A percentile compares a stretch with the other conserved stretches of the same genome.
Conservation (phyloP, 495 filamentous ascomycete species). For the Haplographium delicatum region DNA sequence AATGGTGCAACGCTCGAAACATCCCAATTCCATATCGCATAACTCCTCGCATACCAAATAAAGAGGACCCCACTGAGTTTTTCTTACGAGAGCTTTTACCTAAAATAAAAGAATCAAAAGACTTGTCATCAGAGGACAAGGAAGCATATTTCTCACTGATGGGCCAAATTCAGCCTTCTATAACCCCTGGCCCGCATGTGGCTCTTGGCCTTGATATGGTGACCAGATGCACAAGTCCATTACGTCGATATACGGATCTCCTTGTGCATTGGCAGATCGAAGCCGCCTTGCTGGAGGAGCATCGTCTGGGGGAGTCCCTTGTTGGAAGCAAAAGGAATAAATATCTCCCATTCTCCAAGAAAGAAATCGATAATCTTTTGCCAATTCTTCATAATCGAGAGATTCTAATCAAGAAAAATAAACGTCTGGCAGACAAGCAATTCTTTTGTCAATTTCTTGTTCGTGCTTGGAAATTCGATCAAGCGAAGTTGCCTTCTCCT, state of each 20-base stretch:
- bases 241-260: constrained; percentile 79
- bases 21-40: constrained; percentile 78
- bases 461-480: constrained; percentile 69
- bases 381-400: constrained; percentile 47
- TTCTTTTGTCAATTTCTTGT: constrained; percentile 69
- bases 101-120: constrained; percentile 23
- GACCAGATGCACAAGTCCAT: constrained; percentile 75
- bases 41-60: constrained; percentile 55
- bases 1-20: constrained; percentile 66
- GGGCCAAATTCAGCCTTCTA: constrained; percentile 48
- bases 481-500: constrained; percentile 54
- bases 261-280: constrained; percentile 92
- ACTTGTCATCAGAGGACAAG: constrained; percentile 21
- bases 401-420: constrained; percentile 30
- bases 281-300: constrained; percentile 68
- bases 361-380: constrained; percentile 49
- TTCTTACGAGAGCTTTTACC: constrained; percentile 31
- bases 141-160: constrained; percentile 37
- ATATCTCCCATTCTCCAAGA: constrained; percentile 59
- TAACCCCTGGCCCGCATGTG: constrained; percentile 47
- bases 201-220: constrained; percentile 65
- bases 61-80: constrained; percentile 31
- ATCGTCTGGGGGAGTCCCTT: constrained; percentile 46
- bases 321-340: constrained; percentile 34
- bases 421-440: constrained; percentile 29